Evolutionary conservation across 2,329 filamentous ascomycete genomes (phyloP).

Genomic region (Aureobasidium melanogenum): DNA sequence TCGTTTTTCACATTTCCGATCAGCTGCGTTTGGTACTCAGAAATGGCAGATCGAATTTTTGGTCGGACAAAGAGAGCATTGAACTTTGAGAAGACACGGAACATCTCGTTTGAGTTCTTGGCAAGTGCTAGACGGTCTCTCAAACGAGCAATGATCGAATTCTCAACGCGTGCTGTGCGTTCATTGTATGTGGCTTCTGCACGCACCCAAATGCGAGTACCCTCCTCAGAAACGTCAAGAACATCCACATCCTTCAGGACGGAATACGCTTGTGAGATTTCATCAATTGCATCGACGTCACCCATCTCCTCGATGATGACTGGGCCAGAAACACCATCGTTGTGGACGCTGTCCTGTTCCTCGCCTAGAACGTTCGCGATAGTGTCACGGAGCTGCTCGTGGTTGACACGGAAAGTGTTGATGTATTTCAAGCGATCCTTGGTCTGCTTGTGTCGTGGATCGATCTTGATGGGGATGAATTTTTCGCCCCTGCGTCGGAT

Average conservation of each 20-base stretch:
- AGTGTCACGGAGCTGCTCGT: slow-evolving; percentile 92
- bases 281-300: slow-evolving; percentile 92
- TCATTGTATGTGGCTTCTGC: slow-evolving; percentile 97
- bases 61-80: slow-evolving; percentile 96
- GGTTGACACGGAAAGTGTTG: slow-evolving; percentile 87
- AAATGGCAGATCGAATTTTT: slow-evolving; percentile 97
- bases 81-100: slow-evolving; percentile 98
- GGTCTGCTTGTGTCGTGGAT: slow-evolving; percentile 75
- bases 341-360: slow-evolving; percentile 47
- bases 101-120: slow-evolving; percentile 99
- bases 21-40: slow-evolving; percentile 94
- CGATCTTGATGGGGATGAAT: slow-evolving; percentile 97
- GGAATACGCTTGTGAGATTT: slow-evolving; percentile 90
- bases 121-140: slow-evolving; percentile 89
- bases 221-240: slow-evolving; percentile 81
- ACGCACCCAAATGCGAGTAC: slow-evolving; percentile 84
- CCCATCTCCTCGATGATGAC: slow-evolving; percentile 88
- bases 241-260: slow-evolving; percentile 91
- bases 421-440: slow-evolving; percentile 91
- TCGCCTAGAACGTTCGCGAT: slow-evolving; percentile 89
- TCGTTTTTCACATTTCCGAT: slow-evolving; percentile 98
- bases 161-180: slow-evolving; percentile 91
- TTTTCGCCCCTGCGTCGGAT: slow-evolving; percentile 90
- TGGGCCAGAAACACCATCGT: slow-evolving; percentile 51
- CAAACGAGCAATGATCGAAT: slow-evolving; percentile 92